These are phyloP conservation scores for Ceratobasidium theobromae DNA, from an alignment of 1,284 basidiomycete species.

Conservation along the genomic window DNA sequence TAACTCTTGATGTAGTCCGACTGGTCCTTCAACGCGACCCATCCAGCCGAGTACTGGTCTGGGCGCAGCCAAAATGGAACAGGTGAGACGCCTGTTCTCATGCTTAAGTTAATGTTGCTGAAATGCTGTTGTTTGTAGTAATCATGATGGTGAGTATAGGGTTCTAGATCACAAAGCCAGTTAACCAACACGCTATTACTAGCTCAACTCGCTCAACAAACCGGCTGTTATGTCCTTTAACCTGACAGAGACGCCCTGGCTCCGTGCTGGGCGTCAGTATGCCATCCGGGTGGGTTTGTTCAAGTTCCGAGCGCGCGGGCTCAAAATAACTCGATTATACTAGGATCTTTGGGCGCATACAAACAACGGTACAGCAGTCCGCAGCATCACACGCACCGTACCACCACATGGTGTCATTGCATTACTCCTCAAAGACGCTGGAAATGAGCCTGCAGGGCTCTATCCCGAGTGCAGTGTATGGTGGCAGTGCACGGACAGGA, in stretches of 20 bases:
- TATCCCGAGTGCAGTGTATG: conserved; percentile 39
- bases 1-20: conserved; percentile 45
- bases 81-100: neutral
- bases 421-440: conserved; percentile 62
- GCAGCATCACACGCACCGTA: conserved; percentile 62
- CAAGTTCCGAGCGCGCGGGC: neutral
- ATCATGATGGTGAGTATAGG: conserved; percentile 54
- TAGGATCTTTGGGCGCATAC: conserved; percentile 71
- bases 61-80: conserved; percentile 54
- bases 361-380: conserved; percentile 63
- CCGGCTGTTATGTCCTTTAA: conserved; percentile 61
- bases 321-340: neutral
- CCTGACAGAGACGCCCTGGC: conserved; percentile 68
- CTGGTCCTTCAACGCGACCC: conserved; percentile 50
- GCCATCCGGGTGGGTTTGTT: conserved; percentile 53
- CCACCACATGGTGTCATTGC: conserved; percentile 71
- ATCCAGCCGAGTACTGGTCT: conserved; percentile 58
- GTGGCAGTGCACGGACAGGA: conserved; percentile 39
- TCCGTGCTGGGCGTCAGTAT: conserved; percentile 64
- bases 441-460: conserved; percentile 59
- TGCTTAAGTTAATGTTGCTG: neutral
- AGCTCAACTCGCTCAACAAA: conserved; percentile 57
- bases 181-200: conserved; percentile 1
- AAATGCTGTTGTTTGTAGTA: conserved; percentile 35
- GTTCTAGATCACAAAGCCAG: neutral